Conservation (phyloP, 345 rosid genomes). For the Citrus australasica region DNA sequence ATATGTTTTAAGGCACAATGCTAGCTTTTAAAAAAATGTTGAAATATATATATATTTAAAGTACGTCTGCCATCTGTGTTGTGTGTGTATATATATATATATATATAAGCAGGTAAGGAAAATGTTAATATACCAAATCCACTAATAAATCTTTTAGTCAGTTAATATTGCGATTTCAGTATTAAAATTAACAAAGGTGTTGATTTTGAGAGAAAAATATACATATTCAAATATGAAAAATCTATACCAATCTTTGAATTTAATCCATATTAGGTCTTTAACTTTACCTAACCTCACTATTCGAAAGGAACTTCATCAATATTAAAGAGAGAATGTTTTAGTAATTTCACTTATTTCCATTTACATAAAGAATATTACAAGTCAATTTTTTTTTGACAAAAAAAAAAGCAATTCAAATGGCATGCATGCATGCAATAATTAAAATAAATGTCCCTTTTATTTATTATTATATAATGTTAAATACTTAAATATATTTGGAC, state of each 20-base stretch:
- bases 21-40: background rate
- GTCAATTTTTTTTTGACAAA: no score
- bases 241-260: constrained; percentile 1
- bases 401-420: background rate
- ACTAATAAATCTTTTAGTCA: background rate
- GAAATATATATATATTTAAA: no score
- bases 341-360: no score
- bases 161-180: background rate
- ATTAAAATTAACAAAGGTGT: background rate
- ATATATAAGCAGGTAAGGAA: background rate
- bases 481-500: background rate
- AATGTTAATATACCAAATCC: background rate
- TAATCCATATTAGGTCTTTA: background rate
- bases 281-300: background rate
- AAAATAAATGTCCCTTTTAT: background rate
- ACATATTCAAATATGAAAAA: background rate
- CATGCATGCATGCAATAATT: background rate
- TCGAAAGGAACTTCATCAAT: background rate
- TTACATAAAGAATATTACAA: no score
- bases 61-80: no score
- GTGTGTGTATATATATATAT: no score
- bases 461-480: background rate
- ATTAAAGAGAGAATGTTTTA: no score
- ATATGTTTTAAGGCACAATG: background rate
- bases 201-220: background rate